These are phyloP conservation scores for Tremella fuciformis DNA, from an alignment of 768 basidiomycete species.

Conservation along the genomic window DNA sequence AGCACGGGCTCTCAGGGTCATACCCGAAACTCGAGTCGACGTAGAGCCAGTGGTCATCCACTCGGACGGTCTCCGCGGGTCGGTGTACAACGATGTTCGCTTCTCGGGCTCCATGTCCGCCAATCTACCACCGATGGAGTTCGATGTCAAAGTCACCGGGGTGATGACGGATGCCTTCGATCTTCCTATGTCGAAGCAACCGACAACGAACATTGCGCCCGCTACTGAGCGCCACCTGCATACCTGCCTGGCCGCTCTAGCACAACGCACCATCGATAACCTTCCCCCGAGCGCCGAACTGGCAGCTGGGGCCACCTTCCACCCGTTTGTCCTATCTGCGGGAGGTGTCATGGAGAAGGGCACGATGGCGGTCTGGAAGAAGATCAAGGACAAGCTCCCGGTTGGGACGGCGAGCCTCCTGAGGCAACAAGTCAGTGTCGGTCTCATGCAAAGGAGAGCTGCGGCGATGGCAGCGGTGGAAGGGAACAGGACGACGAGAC, in stretches of 20 bases:
- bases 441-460: background rate
- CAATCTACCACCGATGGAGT: background rate
- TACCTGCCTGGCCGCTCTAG: background rate
- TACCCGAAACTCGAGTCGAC: background rate
- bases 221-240: background rate
- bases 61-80: background rate
- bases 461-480: constrained; percentile 6
- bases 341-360: background rate
- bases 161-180: background rate
- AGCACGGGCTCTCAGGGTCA: background rate
- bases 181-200: too few relatives aligned
- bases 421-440: constrained; percentile 1
- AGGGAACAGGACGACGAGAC: too few relatives aligned
- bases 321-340: background rate
- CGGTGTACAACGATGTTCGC: constrained; percentile 4
- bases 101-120: background rate
- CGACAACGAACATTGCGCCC: background rate
- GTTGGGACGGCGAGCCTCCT: background rate
- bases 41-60: background rate
- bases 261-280: background rate
- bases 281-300: background rate
- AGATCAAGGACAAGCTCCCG: background rate
- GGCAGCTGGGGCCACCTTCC: background rate
- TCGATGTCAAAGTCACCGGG: constrained; percentile 4
- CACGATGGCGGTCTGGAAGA: background rate